Evolutionary conservation across 768 basidiomycete species (phyloP).

Genomic region (Pisolithus microcarpus): DNA sequence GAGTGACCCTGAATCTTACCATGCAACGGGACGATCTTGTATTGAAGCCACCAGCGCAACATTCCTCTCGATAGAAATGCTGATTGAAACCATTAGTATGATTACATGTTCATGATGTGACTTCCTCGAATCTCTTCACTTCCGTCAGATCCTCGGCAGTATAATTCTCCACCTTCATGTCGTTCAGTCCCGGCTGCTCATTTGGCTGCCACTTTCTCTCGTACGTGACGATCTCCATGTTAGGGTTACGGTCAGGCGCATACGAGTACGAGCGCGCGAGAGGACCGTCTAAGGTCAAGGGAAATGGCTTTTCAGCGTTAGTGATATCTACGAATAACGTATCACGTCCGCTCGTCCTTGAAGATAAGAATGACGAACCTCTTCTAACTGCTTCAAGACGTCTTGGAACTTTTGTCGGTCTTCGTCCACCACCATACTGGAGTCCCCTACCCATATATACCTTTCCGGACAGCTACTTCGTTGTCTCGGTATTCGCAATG

Average conservation of each 20-base stretch:
- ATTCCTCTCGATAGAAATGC: too few species aligned
- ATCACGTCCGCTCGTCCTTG: not conserved
- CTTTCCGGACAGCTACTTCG: slow-evolving; percentile 91
- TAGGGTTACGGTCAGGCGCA: slow-evolving; percentile 94
- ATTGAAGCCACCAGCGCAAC: too few species aligned
- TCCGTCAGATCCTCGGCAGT: slow-evolving; percentile 4
- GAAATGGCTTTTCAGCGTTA: slow-evolving; percentile 72
- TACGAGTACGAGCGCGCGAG: slow-evolving; percentile 97
- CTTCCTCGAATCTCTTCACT: not conserved
- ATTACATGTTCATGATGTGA: not conserved
- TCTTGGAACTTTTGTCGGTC: slow-evolving; percentile 55
- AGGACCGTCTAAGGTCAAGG: slow-evolving; percentile 91
- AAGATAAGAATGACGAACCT: slow-evolving; percentile 34
- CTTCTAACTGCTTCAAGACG: slow-evolving; percentile 74
- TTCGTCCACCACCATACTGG: slow-evolving; percentile 31
- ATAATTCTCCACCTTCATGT: slow-evolving; percentile 67
- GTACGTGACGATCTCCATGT: slow-evolving; percentile 78
- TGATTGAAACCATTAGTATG: too few species aligned
- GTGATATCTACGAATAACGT: slow-evolving; percentile 49
- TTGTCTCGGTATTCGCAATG: slow-evolving; percentile 94
- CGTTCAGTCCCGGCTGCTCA: slow-evolving; percentile 89
- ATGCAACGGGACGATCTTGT: too few species aligned
- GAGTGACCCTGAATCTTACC: too few species aligned
- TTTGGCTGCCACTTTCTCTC: slow-evolving; percentile 87
- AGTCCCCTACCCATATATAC: slow-evolving; percentile 72